A percentile compares a stretch with the other conserved stretches of the same genome.
phyloP scores from a whole-genome alignment of 2,329 filamentous ascomycete genomes.

The Elsinoe fawcettii region DNA sequence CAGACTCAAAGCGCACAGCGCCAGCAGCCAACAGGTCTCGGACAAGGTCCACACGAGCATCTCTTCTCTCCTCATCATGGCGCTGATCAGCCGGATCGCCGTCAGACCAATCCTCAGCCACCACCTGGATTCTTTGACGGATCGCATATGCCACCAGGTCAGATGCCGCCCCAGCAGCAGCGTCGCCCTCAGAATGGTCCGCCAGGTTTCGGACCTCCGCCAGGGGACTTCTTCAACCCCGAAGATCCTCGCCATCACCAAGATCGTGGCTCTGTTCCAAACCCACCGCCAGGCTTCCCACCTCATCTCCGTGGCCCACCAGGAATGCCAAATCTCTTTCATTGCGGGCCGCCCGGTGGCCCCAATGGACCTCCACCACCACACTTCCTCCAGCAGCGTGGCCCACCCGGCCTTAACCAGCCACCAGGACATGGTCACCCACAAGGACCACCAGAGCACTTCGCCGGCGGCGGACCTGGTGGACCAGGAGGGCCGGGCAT shows the following conservation, averaged over 20 bases:
- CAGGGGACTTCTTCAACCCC: conserved; percentile 16
- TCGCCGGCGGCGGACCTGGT: not conserved
- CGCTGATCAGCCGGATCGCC: conserved; percentile 21
- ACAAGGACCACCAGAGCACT: conserved; percentile 6
- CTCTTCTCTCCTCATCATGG: conserved; percentile 18
- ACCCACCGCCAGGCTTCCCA: conserved; percentile 28
- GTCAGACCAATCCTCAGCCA: conserved; percentile 22
- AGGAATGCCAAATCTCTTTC: conserved; percentile 27
- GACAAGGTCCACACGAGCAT: conserved; percentile 28
- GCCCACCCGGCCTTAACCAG: not conserved
- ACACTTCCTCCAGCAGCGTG: conserved; percentile 8
- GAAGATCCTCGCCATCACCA: conserved; percentile 14
- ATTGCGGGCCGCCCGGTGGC: conserved; percentile 20
- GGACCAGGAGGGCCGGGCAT: conserved; percentile 10
- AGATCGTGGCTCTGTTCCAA: conserved; percentile 12
- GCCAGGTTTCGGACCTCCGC: conserved; percentile 17
- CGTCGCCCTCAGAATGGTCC: conserved; percentile 23
- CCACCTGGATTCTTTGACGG: conserved; percentile 31
- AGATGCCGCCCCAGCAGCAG: conserved; percentile 23
- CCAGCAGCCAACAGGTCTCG: conserved; percentile 28
- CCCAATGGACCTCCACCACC: conserved; percentile 17
- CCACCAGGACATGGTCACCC: not conserved
- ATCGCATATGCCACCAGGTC: conserved; percentile 26
- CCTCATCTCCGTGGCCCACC: conserved; percentile 24
- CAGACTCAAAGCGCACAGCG: conserved; percentile 34